These are phyloP conservation scores for Rhizopogon sp. DNA, from an alignment of 768 basidiomycete genomes.

Conservation along the genomic window DNA sequence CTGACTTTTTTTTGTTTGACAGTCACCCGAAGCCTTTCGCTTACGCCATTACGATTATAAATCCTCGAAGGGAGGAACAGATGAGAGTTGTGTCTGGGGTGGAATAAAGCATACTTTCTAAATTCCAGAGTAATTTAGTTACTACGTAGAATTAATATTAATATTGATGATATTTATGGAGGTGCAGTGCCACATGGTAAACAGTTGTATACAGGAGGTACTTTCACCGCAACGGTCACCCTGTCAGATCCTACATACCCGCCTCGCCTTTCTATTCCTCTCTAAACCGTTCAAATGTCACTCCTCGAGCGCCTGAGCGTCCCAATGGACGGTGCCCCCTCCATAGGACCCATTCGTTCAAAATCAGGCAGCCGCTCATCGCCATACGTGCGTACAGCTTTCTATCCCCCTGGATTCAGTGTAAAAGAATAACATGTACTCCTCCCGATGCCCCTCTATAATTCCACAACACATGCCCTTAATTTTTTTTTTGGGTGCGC, in stretches of 20 bases:
- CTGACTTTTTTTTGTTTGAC: neutral
- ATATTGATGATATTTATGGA: neutral
- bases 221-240: neutral
- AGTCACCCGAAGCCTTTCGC: conserved; percentile 2
- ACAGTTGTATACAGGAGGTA: conserved; percentile 18
- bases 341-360: conserved; percentile 22
- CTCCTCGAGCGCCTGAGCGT: conserved; percentile 25
- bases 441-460: neutral
- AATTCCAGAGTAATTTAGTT: too few species aligned
- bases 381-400: conserved; percentile 31
- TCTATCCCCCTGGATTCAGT: conserved; percentile 18
- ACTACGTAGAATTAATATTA: too few species aligned
- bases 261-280: neutral
- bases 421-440: conserved; percentile 12
- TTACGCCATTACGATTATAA: neutral
- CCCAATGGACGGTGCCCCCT: conserved; percentile 14
- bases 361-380: conserved; percentile 25
- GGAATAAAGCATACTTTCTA: too few species aligned
- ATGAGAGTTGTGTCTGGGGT: neutral
- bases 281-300: conserved; percentile 17
- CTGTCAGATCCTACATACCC: neutral
- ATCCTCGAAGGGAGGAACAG: neutral
- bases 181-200: conserved; percentile 22
- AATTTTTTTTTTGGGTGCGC: conserved; percentile 1
- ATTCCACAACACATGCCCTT: neutral